phyloP scores from a whole-genome alignment of 192 early-diverging fungal species.

The Backusella parvicylindrica region DNA sequence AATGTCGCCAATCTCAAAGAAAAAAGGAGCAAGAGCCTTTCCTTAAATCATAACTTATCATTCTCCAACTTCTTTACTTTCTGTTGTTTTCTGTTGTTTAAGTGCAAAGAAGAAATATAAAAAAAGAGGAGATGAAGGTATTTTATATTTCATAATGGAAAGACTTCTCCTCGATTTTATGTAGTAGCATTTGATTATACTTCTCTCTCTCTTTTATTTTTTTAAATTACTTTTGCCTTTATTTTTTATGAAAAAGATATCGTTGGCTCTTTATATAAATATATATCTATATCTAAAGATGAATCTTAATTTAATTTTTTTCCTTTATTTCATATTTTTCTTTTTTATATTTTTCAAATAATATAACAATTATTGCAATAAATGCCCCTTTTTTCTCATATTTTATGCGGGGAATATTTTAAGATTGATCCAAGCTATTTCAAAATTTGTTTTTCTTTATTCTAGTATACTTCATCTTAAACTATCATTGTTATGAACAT shows the following conservation, averaged over 20 bases:
- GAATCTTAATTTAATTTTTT: not conserved
- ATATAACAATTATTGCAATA: not conserved
- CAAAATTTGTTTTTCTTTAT: not conserved
- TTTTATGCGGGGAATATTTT: not conserved
- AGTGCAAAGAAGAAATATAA: not conserved
- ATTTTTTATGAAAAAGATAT: not conserved
- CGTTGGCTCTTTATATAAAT: not conserved
- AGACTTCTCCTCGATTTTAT: not conserved
- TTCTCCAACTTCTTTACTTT: not conserved
- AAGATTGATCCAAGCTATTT: not conserved
- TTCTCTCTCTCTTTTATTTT: not conserved
- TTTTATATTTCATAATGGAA: not conserved
- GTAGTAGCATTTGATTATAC: not conserved
- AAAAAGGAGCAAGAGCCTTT: not conserved
- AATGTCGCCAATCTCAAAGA: not conserved
- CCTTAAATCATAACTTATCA: not conserved
- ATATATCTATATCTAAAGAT: not conserved
- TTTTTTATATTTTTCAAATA: not conserved
- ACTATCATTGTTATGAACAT: not conserved
- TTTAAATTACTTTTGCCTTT: not conserved
- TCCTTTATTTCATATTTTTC: not conserved
- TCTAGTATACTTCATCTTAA: not conserved
- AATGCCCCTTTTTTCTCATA: not conserved
- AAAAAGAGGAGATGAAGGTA: not conserved
- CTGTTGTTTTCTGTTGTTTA: not conserved